Evolutionary conservation across 2,329 filamentous ascomycete species (phyloP), one percentile per base, ranked within the genome.

Genomic region (Onygenales sp.): DNA sequence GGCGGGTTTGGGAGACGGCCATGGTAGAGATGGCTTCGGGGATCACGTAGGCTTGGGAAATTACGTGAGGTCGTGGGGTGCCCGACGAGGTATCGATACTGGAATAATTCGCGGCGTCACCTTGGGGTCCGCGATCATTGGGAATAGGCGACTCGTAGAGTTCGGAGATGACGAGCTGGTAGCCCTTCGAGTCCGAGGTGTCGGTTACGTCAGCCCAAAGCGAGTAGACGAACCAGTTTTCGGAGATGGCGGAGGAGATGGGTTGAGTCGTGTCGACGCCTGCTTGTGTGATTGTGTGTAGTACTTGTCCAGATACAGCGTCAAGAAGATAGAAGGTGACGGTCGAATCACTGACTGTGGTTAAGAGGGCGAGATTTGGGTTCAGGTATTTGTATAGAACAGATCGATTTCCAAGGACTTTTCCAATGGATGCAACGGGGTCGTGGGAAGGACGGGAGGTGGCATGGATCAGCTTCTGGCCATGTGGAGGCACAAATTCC

Each of bases 341-440:
- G 1, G 77, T 78, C 3, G 74, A 72, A 21, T 85, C 78, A 36
- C 85, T 78, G 2, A 84, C 72, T 1, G 87, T 78, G 1, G 87
- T 87, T 45, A 95, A 77, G 0, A 97, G 78, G 2, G 90, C 77
- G 6, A 88, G 80, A 70, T 95, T 96, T 0, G 88, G 83, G 72
- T 94, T 95, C 42, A 98, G 74, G 67, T 97, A 97, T 73, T 98
- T 98, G 81, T 98, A 98, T 58, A 92, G 81, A 47, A 98, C 93
- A n/a, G 84, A 85, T 43, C 93, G 83, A 64, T 98, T 87, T 31
- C 90, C 91, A 21, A 98, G 80, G 1, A 97, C 93, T 55, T 88
- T 89, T 8, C 93, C 93, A 61, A 98, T 95, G 0, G 93, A 97
- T 2, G 93, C 92, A 47, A 97, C 84, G 0, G 89, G 89, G 61